A percentile compares a stretch with the other conserved stretches of the same genome.
phyloP scores from a whole-genome alignment of 2,329 filamentous ascomycete genomes.

The Ceratocystis lukuohia region DNA sequence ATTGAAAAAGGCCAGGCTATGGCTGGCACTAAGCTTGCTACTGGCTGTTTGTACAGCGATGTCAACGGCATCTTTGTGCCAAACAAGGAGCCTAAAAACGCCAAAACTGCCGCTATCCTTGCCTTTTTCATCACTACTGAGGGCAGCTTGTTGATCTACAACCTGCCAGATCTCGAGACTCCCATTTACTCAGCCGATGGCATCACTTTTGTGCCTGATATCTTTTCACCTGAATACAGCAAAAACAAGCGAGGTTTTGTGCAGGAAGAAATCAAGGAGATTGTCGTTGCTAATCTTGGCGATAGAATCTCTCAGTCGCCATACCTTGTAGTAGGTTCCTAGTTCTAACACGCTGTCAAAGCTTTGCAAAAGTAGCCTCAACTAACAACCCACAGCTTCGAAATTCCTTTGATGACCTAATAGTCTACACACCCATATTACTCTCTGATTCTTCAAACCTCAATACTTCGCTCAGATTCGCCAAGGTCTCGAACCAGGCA shows the following conservation, averaged over 20 bases:
- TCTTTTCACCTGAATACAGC: conserved; percentile 57
- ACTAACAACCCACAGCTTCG: conserved; percentile 43
- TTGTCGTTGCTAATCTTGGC: conserved; percentile 74
- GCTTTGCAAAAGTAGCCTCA: not conserved
- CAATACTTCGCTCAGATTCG: conserved; percentile 52
- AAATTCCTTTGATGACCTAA: conserved; percentile 66
- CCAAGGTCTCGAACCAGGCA: conserved; percentile 56
- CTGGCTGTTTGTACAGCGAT: conserved; percentile 73
- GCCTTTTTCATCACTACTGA: conserved; percentile 65
- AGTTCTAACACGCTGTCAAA: not conserved
- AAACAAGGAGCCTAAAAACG: conserved; percentile 30
- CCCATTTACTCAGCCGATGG: conserved; percentile 64
- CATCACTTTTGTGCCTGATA: conserved; percentile 62
- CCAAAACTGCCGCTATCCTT: conserved; percentile 39
- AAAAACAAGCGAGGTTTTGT: conserved; percentile 54
- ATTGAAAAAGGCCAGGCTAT: conserved; percentile 51
- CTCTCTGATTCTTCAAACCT: conserved; percentile 42
- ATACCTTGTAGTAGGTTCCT: conserved; percentile 59
- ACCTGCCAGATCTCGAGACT: conserved; percentile 57
- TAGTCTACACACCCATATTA: conserved; percentile 60
- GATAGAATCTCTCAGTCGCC: conserved; percentile 57
- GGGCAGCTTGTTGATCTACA: conserved; percentile 67
- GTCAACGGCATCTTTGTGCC: conserved; percentile 41
- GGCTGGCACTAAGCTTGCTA: conserved; percentile 57
- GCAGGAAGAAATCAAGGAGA: conserved; percentile 62